These are phyloP conservation scores for Vicia sativa DNA, from an alignment of 306 rosid genomes.

Conservation along the genomic window DNA sequence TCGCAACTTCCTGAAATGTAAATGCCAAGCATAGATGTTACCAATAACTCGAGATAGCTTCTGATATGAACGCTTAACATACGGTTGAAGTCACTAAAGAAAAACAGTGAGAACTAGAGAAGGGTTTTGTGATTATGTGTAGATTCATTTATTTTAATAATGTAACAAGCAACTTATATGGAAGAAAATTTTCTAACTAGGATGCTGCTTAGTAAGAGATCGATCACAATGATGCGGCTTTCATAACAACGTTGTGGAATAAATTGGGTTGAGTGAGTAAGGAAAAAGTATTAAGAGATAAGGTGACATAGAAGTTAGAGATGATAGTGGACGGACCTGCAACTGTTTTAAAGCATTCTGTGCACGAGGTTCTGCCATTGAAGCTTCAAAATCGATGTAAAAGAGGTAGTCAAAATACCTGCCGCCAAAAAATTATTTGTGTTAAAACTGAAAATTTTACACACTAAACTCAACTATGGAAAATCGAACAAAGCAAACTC, in stretches of 20 bases:
- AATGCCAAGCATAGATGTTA: background rate
- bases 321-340: conserved; percentile 57
- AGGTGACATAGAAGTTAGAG: background rate
- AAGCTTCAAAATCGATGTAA: conserved; percentile 87
- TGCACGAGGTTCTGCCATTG: conserved; percentile 85
- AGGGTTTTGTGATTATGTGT: conserved; percentile 7
- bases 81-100: conserved; percentile 4
- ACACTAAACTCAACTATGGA: too few relatives aligned
- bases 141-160: background rate
- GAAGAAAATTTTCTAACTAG: background rate
- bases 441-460: too few relatives aligned
- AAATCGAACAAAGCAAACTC: conserved; percentile 44
- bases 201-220: background rate
- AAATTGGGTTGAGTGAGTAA: too few relatives aligned
- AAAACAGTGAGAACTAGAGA: background rate
- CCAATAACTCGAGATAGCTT: too few relatives aligned
- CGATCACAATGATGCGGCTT: too few relatives aligned
- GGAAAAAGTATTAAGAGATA: conserved; percentile 11
- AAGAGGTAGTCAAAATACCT: conserved; percentile 90
- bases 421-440: conserved; percentile 38
- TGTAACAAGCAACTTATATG: conserved; percentile 11
- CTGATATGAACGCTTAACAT: background rate
- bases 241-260: too few relatives aligned
- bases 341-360: conserved; percentile 77
- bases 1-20: conserved; percentile 65